phyloP scores from a whole-genome alignment of 805 yeast genomes.

The Lachancea waltii region DNA sequence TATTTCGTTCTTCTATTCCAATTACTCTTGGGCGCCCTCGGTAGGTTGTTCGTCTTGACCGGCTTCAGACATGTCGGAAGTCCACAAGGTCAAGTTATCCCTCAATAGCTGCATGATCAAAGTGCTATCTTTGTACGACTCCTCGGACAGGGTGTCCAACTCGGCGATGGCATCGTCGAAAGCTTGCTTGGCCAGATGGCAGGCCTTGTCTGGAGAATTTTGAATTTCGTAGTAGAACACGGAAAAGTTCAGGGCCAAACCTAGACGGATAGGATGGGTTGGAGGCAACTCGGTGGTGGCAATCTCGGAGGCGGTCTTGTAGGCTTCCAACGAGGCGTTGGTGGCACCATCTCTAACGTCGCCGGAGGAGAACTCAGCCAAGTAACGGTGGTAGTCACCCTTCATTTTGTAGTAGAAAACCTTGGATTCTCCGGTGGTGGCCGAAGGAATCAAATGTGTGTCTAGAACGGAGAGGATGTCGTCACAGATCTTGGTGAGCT shows the following conservation, averaged over 20 bases:
- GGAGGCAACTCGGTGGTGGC: constrained; percentile 97
- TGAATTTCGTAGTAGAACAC: constrained; percentile 97
- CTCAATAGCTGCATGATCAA: constrained; percentile 97
- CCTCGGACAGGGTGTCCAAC: constrained; percentile 94
- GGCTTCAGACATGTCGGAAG: constrained; percentile 85
- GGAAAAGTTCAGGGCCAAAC: constrained; percentile 94
- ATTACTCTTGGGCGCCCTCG: constrained; percentile 25
- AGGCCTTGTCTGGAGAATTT: constrained; percentile 97
- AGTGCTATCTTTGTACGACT: constrained; percentile 96
- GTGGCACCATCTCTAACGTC: constrained; percentile 93
- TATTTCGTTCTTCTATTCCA: too few species aligned
- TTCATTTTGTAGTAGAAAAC: constrained; percentile 98
- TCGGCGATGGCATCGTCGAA: constrained; percentile 99
- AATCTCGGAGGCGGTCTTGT: constrained; percentile 92
- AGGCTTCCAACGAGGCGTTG: constrained; percentile 85
- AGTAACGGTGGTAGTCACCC: constrained; percentile 98
- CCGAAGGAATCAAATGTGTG: constrained; percentile 85
- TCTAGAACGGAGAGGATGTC: constrained; percentile 86
- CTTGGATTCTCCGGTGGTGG: constrained; percentile 95
- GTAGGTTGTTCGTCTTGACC: constrained; percentile 48
- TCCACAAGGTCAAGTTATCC: constrained; percentile 98
- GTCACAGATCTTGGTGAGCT: constrained; percentile 87
- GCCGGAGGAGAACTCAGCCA: constrained; percentile 91
- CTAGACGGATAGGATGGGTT: constrained; percentile 97
- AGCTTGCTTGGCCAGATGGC: constrained; percentile 98